Percentiles rank a stretch among this genome's conserved stretches.
These are phyloP conservation scores for Pseudonitzschia delicatissima DNA, from an alignment of 108 stramenopile species.

Conservation along the genomic window DNA sequence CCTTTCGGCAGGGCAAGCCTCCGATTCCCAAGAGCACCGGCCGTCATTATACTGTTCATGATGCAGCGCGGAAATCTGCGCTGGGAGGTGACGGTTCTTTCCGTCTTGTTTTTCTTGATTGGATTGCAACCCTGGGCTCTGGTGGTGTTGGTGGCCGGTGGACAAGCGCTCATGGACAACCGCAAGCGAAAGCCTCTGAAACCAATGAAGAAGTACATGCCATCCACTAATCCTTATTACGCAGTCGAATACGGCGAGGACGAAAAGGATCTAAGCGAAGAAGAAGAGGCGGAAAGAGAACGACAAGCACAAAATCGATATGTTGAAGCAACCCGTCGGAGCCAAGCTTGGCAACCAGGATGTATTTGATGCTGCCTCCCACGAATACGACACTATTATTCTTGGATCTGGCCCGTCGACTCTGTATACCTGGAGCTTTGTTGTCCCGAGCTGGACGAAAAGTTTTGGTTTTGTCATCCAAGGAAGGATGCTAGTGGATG, in stretches of 20 bases:
- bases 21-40: conserved; percentile 59
- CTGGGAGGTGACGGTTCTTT: conserved; percentile 53
- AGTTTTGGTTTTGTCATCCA: conserved; percentile 58
- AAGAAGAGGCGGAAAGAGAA: conserved; percentile 20
- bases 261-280: not conserved
- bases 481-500: conserved; percentile 77
- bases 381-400: conserved; percentile 69
- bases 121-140: conserved; percentile 89
- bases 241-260: not conserved
- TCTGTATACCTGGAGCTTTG: conserved; percentile 71
- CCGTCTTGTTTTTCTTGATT: conserved; percentile 68
- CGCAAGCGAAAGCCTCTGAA: conserved; percentile 45
- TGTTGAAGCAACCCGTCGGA: conserved; percentile 64
- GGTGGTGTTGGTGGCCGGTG: conserved; percentile 59
- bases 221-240: conserved; percentile 40
- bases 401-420: conserved; percentile 75
- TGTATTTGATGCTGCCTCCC: conserved; percentile 33
- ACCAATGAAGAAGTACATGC: conserved; percentile 39
- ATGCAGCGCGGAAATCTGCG: conserved; percentile 69
- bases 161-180: conserved; percentile 40
- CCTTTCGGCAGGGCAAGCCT: conserved; percentile 53
- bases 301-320: conserved; percentile 42
- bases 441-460: conserved; percentile 78
- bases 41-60: conserved; percentile 79
- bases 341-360: conserved; percentile 43